A percentile compares a stretch with the other conserved stretches of the same genome.
Conservation (phyloP, 257 asterid species). For the Petunia axillaris region DNA sequence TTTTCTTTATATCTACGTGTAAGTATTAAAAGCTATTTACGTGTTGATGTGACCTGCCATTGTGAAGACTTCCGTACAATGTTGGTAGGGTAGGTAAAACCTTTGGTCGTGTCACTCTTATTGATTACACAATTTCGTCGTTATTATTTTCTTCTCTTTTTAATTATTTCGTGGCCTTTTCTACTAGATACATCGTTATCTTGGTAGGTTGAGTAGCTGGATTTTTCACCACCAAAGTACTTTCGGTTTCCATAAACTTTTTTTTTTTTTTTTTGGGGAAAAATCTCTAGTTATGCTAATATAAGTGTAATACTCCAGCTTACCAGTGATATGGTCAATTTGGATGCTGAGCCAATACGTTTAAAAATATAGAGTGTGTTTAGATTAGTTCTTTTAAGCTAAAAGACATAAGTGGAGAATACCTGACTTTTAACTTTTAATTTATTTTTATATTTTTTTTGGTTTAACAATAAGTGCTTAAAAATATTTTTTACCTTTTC, state of each 20-base stretch:
- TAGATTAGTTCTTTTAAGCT: too few relatives aligned
- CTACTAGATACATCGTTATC: background rate
- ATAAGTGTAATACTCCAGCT: background rate
- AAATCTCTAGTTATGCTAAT: background rate
- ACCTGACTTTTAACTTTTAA: too few relatives aligned
- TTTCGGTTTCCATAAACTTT: too few relatives aligned
- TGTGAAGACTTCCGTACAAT: background rate
- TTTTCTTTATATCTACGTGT: background rate
- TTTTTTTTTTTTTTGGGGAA: too few relatives aligned
- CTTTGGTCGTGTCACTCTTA: background rate
- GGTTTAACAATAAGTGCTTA: too few relatives aligned
- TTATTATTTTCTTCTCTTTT: too few relatives aligned
- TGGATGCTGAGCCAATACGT: too few relatives aligned
- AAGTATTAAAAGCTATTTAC: background rate
- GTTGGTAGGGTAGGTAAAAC: background rate
- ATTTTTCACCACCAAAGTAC: background rate
- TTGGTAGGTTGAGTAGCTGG: constrained; percentile 1
- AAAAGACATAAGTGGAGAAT: too few relatives aligned
- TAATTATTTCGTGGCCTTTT: background rate
- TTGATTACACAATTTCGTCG: background rate
- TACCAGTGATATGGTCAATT: background rate
- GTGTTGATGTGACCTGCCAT: background rate
- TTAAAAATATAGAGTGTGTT: too few relatives aligned
- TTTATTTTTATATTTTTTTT: too few relatives aligned
- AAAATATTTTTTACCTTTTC: too few relatives aligned